Percentiles rank a stretch among this genome's conserved stretches.
Conservation (phyloP, 306 rosid genomes). For the Boehmeria nivea region DNA sequence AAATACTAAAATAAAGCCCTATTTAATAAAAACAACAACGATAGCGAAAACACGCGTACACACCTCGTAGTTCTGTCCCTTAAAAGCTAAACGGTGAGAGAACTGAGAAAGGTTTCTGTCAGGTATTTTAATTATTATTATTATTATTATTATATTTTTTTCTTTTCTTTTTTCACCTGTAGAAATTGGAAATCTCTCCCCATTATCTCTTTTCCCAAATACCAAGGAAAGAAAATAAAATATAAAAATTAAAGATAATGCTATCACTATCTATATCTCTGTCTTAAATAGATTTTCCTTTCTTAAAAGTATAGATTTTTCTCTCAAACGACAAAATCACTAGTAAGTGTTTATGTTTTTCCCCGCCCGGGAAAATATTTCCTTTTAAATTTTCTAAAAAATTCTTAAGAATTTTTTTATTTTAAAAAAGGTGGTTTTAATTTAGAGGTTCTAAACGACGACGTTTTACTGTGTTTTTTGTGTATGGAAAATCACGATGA, state of each 20-base stretch:
- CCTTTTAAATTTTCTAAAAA: too few relatives aligned
- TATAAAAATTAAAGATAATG: neutral
- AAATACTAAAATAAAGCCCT: too few relatives aligned
- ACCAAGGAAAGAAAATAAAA: conserved; percentile 32
- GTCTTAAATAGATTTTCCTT: neutral
- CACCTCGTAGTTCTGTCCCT: too few relatives aligned
- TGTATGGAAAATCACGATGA: neutral
- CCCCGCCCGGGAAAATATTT: neutral
- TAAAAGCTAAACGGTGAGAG: conserved; percentile 22
- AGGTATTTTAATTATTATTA: neutral
- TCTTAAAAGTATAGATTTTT: conserved; percentile 11
- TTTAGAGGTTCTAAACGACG: conserved; percentile 17
- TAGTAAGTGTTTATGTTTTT: neutral
- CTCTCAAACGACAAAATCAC: neutral
- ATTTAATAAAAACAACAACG: too few relatives aligned
- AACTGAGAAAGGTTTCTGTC: conserved; percentile 27
- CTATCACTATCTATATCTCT: conserved; percentile 5
- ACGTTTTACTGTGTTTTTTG: conserved; percentile 9
- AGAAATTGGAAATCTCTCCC: conserved; percentile 10
- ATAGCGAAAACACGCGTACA: too few relatives aligned
- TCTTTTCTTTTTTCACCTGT: neutral
- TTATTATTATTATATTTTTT: neutral
- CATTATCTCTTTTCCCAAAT: conserved; percentile 21
- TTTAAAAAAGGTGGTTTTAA: neutral
- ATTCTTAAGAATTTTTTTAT: neutral